phyloP scores from a whole-genome alignment of 2,329 filamentous ascomycete species.

The Stagonosporopsis tanaceti region DNA sequence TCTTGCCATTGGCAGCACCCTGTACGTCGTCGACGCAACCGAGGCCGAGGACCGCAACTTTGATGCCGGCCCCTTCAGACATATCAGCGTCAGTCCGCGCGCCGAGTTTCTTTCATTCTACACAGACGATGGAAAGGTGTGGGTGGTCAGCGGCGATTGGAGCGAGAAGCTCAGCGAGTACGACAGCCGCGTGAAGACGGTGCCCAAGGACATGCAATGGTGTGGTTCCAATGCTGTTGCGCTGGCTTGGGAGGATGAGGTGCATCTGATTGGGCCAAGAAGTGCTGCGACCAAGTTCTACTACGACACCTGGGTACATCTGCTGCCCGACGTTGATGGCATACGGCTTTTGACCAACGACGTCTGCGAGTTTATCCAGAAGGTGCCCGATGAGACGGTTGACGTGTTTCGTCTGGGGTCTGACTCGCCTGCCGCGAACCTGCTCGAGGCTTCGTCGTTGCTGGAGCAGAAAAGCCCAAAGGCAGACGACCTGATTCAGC shows the following conservation, averaged over 20 bases:
- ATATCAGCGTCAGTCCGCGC: slow-evolving; percentile 90
- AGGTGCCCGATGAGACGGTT: slow-evolving; percentile 84
- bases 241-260: slow-evolving; percentile 96
- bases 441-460: slow-evolving; percentile 90
- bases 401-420: slow-evolving; percentile 90
- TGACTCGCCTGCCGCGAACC: slow-evolving; percentile 87
- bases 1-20: slow-evolving; percentile 81
- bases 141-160: slow-evolving; percentile 95
- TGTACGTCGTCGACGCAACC: slow-evolving; percentile 85
- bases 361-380: slow-evolving; percentile 96
- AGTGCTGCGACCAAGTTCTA: slow-evolving; percentile 80
- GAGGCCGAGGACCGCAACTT: slow-evolving; percentile 92
- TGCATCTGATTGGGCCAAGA: slow-evolving; percentile 88
- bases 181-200: slow-evolving; percentile 83
- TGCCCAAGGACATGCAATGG: slow-evolving; percentile 90
- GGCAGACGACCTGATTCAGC: slow-evolving; percentile 95
- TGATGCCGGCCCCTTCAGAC: slow-evolving; percentile 89
- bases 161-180: slow-evolving; percentile 92
- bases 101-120: slow-evolving; percentile 89
- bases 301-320: slow-evolving; percentile 89
- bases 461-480: slow-evolving; percentile 94
- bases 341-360: slow-evolving; percentile 89
- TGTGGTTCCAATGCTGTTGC: slow-evolving; percentile 94
- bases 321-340: slow-evolving; percentile 89
- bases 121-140: slow-evolving; percentile 80